Evolutionary conservation across 441 rosid genomes (phyloP).

Genomic region (Populus hybrid): DNA sequence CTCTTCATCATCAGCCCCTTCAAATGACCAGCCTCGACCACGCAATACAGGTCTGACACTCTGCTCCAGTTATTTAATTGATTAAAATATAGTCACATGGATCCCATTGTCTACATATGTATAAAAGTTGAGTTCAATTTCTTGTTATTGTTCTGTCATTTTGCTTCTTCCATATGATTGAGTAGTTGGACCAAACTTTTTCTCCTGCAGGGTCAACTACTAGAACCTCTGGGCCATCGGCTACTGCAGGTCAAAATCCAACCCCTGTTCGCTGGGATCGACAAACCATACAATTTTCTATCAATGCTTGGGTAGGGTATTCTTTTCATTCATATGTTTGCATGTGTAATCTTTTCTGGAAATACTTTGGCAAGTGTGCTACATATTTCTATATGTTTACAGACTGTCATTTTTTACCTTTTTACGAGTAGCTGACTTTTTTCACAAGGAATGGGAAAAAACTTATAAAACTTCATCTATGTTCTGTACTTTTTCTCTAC

Average conservation of each 20-base stretch:
- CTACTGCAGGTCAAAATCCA: conserved; percentile 49
- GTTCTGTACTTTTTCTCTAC: background rate
- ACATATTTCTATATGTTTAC: background rate
- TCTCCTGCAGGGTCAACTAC: conserved; percentile 57
- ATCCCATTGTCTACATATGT: background rate
- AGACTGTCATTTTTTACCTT: background rate
- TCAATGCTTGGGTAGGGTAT: conserved; percentile 85
- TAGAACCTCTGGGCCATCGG: conserved; percentile 56
- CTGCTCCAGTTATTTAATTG: background rate
- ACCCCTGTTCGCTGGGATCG: conserved; percentile 80
- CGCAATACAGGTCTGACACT: conserved; percentile 53
- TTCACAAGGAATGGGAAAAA: background rate
- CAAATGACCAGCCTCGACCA: conserved; percentile 51
- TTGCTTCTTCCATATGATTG: conserved; percentile 16
- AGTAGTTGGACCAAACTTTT: background rate
- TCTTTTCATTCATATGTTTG: background rate
- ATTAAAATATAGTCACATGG: background rate
- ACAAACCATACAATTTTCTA: conserved; percentile 86
- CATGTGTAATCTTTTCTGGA: background rate
- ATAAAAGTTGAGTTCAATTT: conserved; percentile 3
- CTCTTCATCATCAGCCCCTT: conserved; percentile 43
- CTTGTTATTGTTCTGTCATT: background rate
- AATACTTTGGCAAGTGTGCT: background rate
- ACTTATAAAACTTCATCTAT: background rate
- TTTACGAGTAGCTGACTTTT: background rate